A percentile compares a stretch with the other conserved stretches of the same genome.
These are phyloP conservation scores for Roridomyces roridus DNA, from an alignment of 768 basidiomycete genomes.

Conservation along the genomic window DNA sequence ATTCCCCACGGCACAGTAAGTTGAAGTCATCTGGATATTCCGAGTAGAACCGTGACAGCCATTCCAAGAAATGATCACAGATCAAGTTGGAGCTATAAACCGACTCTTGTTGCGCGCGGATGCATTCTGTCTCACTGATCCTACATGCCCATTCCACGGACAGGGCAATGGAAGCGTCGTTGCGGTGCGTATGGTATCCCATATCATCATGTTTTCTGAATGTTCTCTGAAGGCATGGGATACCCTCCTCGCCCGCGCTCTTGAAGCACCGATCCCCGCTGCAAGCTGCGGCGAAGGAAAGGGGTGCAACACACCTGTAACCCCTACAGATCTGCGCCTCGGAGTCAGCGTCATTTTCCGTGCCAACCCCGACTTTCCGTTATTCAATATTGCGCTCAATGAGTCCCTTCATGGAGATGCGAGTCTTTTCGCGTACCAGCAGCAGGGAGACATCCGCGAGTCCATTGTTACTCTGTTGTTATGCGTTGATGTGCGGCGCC, in stretches of 20 bases:
- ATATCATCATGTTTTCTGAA: neutral
- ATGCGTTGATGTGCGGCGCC: constrained; percentile 2
- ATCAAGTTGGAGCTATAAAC: constrained; percentile 20
- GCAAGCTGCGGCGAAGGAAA: neutral
- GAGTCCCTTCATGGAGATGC: constrained; percentile 12
- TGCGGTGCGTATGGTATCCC: constrained; percentile 29
- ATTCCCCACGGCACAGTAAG: constrained; percentile 14
- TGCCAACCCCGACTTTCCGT: constrained; percentile 8
- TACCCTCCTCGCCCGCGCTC: too few relatives aligned
- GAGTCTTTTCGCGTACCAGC: constrained; percentile 7
- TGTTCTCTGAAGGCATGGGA: neutral
- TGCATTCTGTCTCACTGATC: constrained; percentile 21
- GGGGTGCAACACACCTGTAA: neutral
- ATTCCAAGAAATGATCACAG: constrained; percentile 3
- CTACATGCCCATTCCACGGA: constrained; percentile 23
- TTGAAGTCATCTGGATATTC: neutral
- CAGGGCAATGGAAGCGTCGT: constrained; percentile 38
- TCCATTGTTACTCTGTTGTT: neutral
- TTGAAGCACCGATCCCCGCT: neutral
- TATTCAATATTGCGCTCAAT: constrained; percentile 9
- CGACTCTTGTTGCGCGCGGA: constrained; percentile 24
- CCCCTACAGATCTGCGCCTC: neutral
- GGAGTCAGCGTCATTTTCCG: neutral
- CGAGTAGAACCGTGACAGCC: neutral
- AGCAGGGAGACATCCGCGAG: neutral